phyloP scores from a whole-genome alignment of 495 filamentous ascomycete species.

The Glutinoglossum americanum region DNA sequence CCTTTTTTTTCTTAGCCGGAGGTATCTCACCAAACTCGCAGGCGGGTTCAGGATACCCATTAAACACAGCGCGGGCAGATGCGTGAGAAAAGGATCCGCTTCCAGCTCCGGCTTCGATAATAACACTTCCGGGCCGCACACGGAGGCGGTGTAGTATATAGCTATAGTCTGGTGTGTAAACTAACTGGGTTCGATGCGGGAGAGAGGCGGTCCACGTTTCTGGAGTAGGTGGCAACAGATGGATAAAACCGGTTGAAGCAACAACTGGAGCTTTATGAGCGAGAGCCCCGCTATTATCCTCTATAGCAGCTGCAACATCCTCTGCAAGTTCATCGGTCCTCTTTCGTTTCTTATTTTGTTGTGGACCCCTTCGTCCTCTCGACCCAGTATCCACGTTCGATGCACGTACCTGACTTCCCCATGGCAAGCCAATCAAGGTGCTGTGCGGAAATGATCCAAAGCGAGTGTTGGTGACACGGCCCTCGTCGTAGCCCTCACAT shows the following conservation, averaged over 20 bases:
- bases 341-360: constrained; percentile 23
- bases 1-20: constrained; percentile 15
- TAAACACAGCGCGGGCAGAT: constrained; percentile 67
- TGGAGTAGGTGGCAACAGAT: constrained; percentile 76
- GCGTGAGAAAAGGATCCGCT: constrained; percentile 94
- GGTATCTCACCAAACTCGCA: constrained; percentile 1
- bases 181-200: constrained; percentile 89
- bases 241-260: constrained; percentile 67
- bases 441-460: constrained; percentile 90
- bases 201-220: constrained; percentile 81
- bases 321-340: constrained; percentile 23
- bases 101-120: constrained; percentile 89
- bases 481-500: constrained; percentile 53
- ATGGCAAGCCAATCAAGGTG: constrained; percentile 59
- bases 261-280: constrained; percentile 23
- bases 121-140: constrained; percentile 50
- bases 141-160: constrained; percentile 79
- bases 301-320: constrained; percentile 4
- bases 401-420: constrained; percentile 79
- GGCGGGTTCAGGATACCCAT: constrained; percentile 35
- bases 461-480: constrained; percentile 72
- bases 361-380: constrained; percentile 33
- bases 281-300: constrained; percentile 7
- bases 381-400: constrained; percentile 81
- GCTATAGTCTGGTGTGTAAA: constrained; percentile 94